Percentiles rank a stretch among this genome's conserved stretches.
phyloP scores from a whole-genome alignment of 805 yeast genomes.

The Lipomyces oligophaga region DNA sequence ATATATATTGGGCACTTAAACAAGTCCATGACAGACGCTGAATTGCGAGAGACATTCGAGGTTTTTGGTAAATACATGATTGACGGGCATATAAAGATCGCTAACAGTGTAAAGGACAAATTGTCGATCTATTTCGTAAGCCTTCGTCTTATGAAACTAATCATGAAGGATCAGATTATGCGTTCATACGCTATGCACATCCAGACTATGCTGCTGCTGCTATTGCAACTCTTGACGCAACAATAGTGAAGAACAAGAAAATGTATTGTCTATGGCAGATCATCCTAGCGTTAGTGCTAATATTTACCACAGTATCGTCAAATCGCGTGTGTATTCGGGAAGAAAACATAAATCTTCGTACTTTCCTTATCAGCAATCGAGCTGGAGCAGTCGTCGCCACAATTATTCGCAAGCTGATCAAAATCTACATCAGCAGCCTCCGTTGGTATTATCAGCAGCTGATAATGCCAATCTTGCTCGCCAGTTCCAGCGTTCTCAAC shows the following conservation, averaged over 20 bases:
- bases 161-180: constrained; percentile 10
- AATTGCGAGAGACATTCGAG: constrained; percentile 9
- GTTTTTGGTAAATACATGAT: constrained; percentile 5
- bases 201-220: constrained; percentile 15
- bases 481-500: constrained; percentile 5
- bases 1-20: constrained; percentile 17
- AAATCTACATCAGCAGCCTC: neutral
- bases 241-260: constrained; percentile 11
- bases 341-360: too few species aligned
- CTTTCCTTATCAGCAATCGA: too few species aligned
- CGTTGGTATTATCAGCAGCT: neutral
- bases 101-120: constrained; percentile 2
- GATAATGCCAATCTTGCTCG: neutral
- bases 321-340: too few species aligned
- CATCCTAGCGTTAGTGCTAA: neutral
- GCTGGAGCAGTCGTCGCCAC: too few species aligned
- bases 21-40: constrained; percentile 3
- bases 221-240: constrained; percentile 17
- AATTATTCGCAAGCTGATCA: neutral
- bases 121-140: constrained; percentile 9
- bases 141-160: neutral
- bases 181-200: constrained; percentile 13
- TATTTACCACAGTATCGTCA: too few species aligned
- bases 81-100: neutral
- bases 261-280: constrained; percentile 5